Evolutionary conservation across 2,329 filamentous ascomycete genomes (phyloP).

Genomic region (Penicillium sp.): DNA sequence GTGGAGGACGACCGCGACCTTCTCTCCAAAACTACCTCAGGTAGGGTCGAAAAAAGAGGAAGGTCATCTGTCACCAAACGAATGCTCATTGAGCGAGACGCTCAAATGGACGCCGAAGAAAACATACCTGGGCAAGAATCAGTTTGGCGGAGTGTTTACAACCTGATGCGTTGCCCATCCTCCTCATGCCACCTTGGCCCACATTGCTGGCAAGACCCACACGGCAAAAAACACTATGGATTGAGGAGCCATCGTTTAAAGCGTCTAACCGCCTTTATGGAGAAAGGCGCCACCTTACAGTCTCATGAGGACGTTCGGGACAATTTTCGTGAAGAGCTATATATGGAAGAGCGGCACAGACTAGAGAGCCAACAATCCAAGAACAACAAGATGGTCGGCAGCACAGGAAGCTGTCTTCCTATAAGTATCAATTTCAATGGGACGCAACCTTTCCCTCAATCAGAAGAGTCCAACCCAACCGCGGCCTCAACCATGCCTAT

Average conservation of each 20-base stretch:
- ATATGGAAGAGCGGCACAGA: conserved; percentile 12
- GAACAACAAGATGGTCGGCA: conserved; percentile 5
- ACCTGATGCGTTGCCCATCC: conserved; percentile 10
- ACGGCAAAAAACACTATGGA: conserved; percentile 17
- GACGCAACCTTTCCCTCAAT: conserved; percentile 1
- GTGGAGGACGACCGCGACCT: conserved; percentile 8
- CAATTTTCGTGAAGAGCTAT: conserved; percentile 12
- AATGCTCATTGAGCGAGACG: conserved; percentile 13
- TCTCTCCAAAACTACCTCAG: neutral
- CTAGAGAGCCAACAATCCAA: conserved; percentile 12
- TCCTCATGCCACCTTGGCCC: conserved; percentile 15
- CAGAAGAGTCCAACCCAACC: neutral
- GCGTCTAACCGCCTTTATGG: conserved; percentile 5
- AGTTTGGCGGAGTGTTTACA: conserved; percentile 17
- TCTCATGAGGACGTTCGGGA: conserved; percentile 11
- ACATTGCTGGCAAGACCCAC: conserved; percentile 17
- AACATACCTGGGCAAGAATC: conserved; percentile 10
- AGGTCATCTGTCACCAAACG: conserved; percentile 12
- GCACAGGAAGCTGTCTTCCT: conserved; percentile 5
- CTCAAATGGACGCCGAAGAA: conserved; percentile 13
- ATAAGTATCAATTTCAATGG: conserved; percentile 15
- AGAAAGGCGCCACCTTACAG: conserved; percentile 6
- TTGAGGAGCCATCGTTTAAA: conserved; percentile 11
- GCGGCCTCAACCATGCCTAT: neutral
- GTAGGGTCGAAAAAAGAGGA: conserved; percentile 12